These are phyloP conservation scores for Globisporangium perplexum DNA, from an alignment of 352 stramenopile genomes.

Conservation along the genomic window DNA sequence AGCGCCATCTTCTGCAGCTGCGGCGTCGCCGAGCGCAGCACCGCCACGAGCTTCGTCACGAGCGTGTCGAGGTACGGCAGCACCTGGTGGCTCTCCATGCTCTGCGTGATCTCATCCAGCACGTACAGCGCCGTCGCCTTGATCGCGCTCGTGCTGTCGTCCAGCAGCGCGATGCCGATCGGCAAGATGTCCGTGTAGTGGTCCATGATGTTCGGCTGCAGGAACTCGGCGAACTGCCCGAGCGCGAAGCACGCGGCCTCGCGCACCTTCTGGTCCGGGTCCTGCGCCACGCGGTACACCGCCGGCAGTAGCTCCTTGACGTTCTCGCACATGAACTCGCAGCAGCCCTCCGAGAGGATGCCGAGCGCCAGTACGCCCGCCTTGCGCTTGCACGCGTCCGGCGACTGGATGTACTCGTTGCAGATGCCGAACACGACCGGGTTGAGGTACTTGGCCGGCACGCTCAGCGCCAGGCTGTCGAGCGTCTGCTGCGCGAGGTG, in stretches of 20 bases:
- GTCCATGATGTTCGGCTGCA: conserved; percentile 95
- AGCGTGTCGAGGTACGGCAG: conserved; percentile 93
- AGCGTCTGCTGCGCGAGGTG: conserved; percentile 84
- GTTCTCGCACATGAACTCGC: conserved; percentile 93
- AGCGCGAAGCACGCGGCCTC: conserved; percentile 97
- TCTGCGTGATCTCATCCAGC: conserved; percentile 98
- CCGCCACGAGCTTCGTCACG: conserved; percentile 93
- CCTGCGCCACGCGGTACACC: conserved; percentile 88
- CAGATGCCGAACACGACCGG: conserved; percentile 65
- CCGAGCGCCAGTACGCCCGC: conserved; percentile 95
- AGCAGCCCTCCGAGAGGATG: conserved; percentile 96
- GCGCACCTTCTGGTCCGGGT: conserved; percentile 91
- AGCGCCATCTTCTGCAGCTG: conserved; percentile 97
- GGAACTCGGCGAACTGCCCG: conserved; percentile 98
- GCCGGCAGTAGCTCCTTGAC: conserved; percentile 91
- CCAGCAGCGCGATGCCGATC: conserved; percentile 93
- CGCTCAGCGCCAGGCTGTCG: conserved; percentile 72
- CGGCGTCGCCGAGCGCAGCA: conserved; percentile 90
- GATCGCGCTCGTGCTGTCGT: conserved; percentile 92
- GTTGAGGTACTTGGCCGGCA: conserved; percentile 84
- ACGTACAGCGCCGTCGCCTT: conserved; percentile 97
- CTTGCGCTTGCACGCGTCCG: conserved; percentile 91
- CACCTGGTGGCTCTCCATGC: conserved; percentile 94
- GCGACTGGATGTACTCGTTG: conserved; percentile 88
- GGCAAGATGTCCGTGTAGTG: conserved; percentile 95